A percentile compares a stretch with the other conserved stretches of the same genome.
Evolutionary conservation across 441 rosid genomes (phyloP).

Genomic region (Sinapis alba): DNA sequence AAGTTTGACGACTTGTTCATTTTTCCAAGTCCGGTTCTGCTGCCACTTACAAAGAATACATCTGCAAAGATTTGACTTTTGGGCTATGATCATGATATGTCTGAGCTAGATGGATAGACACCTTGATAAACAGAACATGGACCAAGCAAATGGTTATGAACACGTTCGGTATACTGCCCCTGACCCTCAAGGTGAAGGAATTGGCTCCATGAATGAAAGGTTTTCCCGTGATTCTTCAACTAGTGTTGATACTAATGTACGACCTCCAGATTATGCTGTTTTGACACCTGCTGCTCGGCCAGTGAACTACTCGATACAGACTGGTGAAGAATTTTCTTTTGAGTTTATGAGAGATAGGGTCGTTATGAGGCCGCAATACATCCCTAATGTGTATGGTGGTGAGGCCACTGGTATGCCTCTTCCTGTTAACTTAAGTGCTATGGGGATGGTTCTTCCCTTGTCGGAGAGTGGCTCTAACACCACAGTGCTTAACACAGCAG

Average conservation of each 20-base stretch:
- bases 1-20: constrained; percentile 30
- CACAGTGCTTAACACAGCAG: constrained; percentile 51
- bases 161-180: constrained; percentile 53
- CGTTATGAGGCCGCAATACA: constrained; percentile 51
- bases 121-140: constrained; percentile 54
- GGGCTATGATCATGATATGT: constrained; percentile 40
- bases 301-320: constrained; percentile 86
- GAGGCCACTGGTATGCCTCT: constrained; percentile 50
- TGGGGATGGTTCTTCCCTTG: constrained; percentile 66
- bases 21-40: constrained; percentile 17
- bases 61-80: constrained; percentile 43
- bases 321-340: constrained; percentile 97
- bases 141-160: constrained; percentile 63
- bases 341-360: constrained; percentile 92
- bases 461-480: constrained; percentile 70
- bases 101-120: constrained; percentile 61
- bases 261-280: constrained; percentile 73
- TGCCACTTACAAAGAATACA: constrained; percentile 28
- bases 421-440: constrained; percentile 64
- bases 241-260: constrained; percentile 56
- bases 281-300: constrained; percentile 54
- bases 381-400: constrained; percentile 45
- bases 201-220: constrained; percentile 61
- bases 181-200: constrained; percentile 63
- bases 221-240: constrained; percentile 69